A percentile compares a stretch with the other conserved stretches of the same genome.
Evolutionary conservation across 1,284 basidiomycete genomes (phyloP).

Genomic region (Microbotryum scabiosae): DNA sequence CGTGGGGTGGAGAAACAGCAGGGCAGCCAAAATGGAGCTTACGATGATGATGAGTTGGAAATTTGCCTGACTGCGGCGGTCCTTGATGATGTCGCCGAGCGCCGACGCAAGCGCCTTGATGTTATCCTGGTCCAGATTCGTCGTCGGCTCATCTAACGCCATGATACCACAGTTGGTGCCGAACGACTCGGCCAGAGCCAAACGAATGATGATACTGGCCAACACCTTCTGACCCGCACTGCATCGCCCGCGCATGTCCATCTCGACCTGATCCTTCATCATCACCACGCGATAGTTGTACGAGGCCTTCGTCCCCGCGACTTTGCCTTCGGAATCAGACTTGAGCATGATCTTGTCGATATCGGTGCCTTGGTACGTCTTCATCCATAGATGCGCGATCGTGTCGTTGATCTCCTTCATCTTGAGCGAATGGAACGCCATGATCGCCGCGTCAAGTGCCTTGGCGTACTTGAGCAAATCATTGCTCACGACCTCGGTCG

Average conservation of each 20-base stretch:
- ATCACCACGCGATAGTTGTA: conserved; percentile 99
- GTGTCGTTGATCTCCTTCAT: conserved; percentile 99
- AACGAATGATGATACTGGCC: conserved; percentile 95
- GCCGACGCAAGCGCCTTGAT: conserved; percentile 87
- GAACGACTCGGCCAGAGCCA: conserved; percentile 96
- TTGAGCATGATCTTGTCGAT: conserved; percentile 96
- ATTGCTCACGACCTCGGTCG: conserved; percentile 87
- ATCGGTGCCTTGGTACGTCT: conserved; percentile 98
- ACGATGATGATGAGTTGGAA: conserved; percentile 93
- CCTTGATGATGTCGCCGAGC: conserved; percentile 91
- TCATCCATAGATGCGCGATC: conserved; percentile 93
- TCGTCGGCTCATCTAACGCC: conserved; percentile 96
- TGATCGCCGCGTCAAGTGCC: conserved; percentile 94
- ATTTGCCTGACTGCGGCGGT: conserved; percentile 76
- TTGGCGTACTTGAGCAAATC: conserved; percentile 96
- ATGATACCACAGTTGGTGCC: conserved; percentile 96
- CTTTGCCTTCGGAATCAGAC: conserved; percentile 78
- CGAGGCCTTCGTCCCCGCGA: conserved; percentile 63
- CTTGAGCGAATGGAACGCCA: conserved; percentile 96
- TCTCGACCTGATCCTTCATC: conserved; percentile 97
- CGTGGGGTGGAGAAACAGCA: neutral
- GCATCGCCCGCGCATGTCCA: conserved; percentile 99
- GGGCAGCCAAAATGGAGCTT: conserved; percentile 5
- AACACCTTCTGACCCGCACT: conserved; percentile 98
- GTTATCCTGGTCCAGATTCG: conserved; percentile 92